A percentile compares a stretch with the other conserved stretches of the same genome.
These are phyloP conservation scores for Talaromyces liani DNA, from an alignment of 495 filamentous ascomycete species.

Conservation along the genomic window DNA sequence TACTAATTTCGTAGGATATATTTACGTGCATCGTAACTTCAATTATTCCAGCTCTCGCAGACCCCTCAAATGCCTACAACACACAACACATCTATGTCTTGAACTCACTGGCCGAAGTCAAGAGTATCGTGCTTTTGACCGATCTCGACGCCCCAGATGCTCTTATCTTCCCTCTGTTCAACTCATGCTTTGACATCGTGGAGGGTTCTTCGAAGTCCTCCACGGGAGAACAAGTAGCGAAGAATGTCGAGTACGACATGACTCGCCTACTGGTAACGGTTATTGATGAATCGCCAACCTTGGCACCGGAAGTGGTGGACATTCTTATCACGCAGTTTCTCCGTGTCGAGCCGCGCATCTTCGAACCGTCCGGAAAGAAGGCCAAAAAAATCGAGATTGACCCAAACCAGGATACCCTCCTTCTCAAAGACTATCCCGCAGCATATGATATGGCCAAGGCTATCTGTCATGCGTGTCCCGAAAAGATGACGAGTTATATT, in stretches of 20 bases:
- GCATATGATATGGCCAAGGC: conserved; percentile 95
- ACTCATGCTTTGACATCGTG: conserved; percentile 84
- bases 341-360: conserved; percentile 60
- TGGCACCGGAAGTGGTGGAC: conserved; percentile 82
- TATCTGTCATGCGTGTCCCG: conserved; percentile 82
- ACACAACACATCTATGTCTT: conserved; percentile 86
- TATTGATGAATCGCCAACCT: conserved; percentile 75
- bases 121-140: conserved; percentile 89
- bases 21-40: conserved; percentile 81
- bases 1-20: conserved; percentile 59
- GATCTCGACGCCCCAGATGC: conserved; percentile 75
- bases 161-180: conserved; percentile 74
- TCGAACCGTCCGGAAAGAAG: conserved; percentile 39
- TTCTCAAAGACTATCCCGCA: conserved; percentile 76
- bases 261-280: conserved; percentile 73
- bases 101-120: conserved; percentile 80
- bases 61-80: conserved; percentile 87
- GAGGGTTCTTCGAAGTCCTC: conserved; percentile 66
- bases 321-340: conserved; percentile 93
- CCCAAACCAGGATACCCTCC: conserved; percentile 69
- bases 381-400: conserved; percentile 57
- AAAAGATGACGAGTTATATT: conserved; percentile 88
- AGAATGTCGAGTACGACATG: conserved; percentile 91
- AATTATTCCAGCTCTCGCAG: conserved; percentile 76
- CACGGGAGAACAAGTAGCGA: conserved; percentile 71